Evolutionary conservation across 2,329 filamentous ascomycete genomes (phyloP), one percentile per base, ranked within the genome.

Genomic region (Hortaea sp.): DNA sequence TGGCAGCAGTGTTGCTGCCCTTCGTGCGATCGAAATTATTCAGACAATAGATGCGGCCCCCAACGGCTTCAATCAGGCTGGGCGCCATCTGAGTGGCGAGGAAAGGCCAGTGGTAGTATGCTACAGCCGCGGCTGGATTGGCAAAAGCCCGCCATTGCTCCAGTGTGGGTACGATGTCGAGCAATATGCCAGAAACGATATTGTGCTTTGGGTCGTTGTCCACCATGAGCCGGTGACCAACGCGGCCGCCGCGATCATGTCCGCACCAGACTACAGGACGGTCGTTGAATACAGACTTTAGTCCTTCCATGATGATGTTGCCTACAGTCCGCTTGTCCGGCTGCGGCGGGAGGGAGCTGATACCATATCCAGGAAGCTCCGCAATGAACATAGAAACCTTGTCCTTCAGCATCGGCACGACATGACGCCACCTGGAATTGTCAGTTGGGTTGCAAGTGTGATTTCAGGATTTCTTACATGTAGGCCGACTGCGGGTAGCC

Each of bases 91-190:
- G 63, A 31, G 71, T 70, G 7, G 73, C 72, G 6, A 77, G 63
- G 35, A 77, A 66, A 3, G 73, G 65, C 73, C 73, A 76, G 60
- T 76, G 73, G 56, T 69, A 75, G 53, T 69, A 70, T 1, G 59
- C 62, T 5, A 56, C 55, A n/a, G 62, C 57, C 12, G 65, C 62
- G 1, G 52, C 51, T 6, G 70, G 64, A 43, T 67, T 53, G 5
- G 61, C 46, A 49, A 73, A 70, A 2, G 58, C 60, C 5, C 57
- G 49, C 68, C 71, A 76, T 59, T 74, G 71, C 4, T 63, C 60
- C 13, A 64, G 53, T 5, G 71, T 74, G 5, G 71, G 73, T 2
- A 76, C 65, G 48, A 75, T 75, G 55, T 76, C 73, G 12, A 74
- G 58, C 10, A 76, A 53, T 13, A 69, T 61, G 1, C 65, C 59